Evolutionary conservation across 768 basidiomycete species (phyloP).

Genomic region (Panus rudis): DNA sequence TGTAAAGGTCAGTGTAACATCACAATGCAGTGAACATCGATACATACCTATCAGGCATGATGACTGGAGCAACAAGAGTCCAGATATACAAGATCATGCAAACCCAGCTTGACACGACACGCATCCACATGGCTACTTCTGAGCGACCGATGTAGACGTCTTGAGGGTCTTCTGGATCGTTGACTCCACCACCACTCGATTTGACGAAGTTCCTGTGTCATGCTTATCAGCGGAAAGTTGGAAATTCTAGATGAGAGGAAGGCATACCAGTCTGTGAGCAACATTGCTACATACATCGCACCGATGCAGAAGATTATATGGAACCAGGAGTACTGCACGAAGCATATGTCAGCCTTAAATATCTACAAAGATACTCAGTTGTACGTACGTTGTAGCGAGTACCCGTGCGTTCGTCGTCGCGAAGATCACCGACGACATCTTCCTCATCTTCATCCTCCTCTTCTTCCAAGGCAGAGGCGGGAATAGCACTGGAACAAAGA

Average conservation of each 20-base stretch:
- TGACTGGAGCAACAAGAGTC: conserved; percentile 81
- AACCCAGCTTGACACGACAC: conserved; percentile 92
- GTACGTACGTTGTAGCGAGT: conserved; percentile 91
- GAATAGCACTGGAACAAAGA: conserved; percentile 59
- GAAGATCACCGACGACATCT: conserved; percentile 62
- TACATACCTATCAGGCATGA: conserved; percentile 85
- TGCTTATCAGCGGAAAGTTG: not conserved
- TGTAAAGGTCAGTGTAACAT: no score
- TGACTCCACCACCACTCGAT: conserved; percentile 29
- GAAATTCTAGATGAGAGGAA: conserved; percentile 5
- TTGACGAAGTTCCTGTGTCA: conserved; percentile 66
- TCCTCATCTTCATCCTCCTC: conserved; percentile 74
- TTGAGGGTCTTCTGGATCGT: conserved; percentile 49
- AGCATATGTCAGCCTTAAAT: conserved; percentile 6
- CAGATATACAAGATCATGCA: conserved; percentile 82
- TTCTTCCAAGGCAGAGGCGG: conserved; percentile 81
- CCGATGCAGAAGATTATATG: conserved; percentile 95
- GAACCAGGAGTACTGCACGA: conserved; percentile 90
- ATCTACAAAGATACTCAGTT: conserved; percentile 1
- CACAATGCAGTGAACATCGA: no score
- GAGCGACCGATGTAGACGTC: conserved; percentile 92
- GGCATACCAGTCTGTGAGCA: conserved; percentile 92
- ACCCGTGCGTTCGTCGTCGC: conserved; percentile 90
- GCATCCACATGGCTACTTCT: conserved; percentile 99
- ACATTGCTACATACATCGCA: conserved; percentile 96